A percentile compares a stretch with the other conserved stretches of the same genome.
Conservation (phyloP, 2,329 filamentous ascomycete genomes). For the Exophiala aquamarina region DNA sequence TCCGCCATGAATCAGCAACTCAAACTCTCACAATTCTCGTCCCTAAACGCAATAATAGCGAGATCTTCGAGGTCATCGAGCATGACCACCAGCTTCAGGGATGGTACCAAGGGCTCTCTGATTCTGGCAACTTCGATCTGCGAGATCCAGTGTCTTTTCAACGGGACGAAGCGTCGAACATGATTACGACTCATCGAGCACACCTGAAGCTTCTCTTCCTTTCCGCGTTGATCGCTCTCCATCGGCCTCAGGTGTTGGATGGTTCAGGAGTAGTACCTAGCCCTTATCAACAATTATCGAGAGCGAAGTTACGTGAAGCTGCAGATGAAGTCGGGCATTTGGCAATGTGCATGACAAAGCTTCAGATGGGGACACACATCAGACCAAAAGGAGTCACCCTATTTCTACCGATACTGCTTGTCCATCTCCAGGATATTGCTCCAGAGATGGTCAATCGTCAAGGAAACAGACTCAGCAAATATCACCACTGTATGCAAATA, state of each 20-base stretch:
- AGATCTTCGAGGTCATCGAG: constrained; percentile 71
- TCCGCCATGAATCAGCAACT: constrained; percentile 3
- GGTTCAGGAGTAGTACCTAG: constrained; percentile 40
- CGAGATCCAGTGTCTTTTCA: neutral
- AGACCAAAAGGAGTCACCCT: constrained; percentile 90
- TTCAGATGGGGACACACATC: constrained; percentile 70
- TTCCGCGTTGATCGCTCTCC: constrained; percentile 86
- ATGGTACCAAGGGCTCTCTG: constrained; percentile 63
- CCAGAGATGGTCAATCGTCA: neutral
- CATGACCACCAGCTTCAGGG: constrained; percentile 77
- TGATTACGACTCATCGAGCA: constrained; percentile 61
- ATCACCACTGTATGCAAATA: constrained; percentile 11
- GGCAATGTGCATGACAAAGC: constrained; percentile 68
- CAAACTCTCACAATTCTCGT: constrained; percentile 57
- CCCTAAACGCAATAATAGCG: constrained; percentile 81
- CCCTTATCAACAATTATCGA: constrained; percentile 70
- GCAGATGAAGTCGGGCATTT: constrained; percentile 83
- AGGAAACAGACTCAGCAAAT: constrained; percentile 10
- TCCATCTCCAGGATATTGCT: constrained; percentile 84
- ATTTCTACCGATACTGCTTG: constrained; percentile 87
- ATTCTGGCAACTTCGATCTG: constrained; percentile 2
- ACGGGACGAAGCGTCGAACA: neutral
- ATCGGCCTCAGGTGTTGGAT: constrained; percentile 78
- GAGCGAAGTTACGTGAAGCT: constrained; percentile 77
- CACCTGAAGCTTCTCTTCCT: constrained; percentile 91